phyloP scores from a whole-genome alignment of 2,329 filamentous ascomycete genomes.

The Sporothrix schenckii region DNA sequence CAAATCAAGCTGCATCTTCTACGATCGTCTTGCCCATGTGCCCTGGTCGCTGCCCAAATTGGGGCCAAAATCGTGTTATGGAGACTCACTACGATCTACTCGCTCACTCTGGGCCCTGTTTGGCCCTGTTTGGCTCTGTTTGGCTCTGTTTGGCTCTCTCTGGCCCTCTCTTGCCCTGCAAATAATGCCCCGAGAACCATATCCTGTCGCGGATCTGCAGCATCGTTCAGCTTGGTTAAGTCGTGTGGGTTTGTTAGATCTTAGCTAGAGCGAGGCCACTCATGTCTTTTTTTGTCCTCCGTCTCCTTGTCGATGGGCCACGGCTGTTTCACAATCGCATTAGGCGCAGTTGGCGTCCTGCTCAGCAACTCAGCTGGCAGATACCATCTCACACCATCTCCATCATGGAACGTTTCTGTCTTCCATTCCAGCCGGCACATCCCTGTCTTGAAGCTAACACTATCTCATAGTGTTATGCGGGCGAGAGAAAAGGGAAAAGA shows the following conservation, averaged over 20 bases:
- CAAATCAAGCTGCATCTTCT: conserved; percentile 3
- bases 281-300: neutral
- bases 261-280: too few relatives aligned
- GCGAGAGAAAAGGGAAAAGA: conserved; percentile 21
- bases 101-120: neutral
- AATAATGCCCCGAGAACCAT: conserved; percentile 7
- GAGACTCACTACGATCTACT: neutral
- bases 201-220: conserved; percentile 19
- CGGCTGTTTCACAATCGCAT: conserved; percentile 17
- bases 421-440: neutral
- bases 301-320: neutral
- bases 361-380: neutral
- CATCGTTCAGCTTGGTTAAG: neutral
- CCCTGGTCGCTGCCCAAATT: neutral
- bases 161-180: neutral
- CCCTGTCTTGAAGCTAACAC: neutral
- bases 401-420: neutral
- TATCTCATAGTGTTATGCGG: conserved; percentile 15
- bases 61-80: conserved; percentile 15
- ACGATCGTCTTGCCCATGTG: neutral
- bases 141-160: too few relatives aligned
- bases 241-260: neutral
- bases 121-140: too few relatives aligned
- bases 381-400: neutral
- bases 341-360: neutral